These are phyloP conservation scores for Juglanconis oblonga DNA, from an alignment of 2,329 filamentous ascomycete genomes.

Conservation along the genomic window DNA sequence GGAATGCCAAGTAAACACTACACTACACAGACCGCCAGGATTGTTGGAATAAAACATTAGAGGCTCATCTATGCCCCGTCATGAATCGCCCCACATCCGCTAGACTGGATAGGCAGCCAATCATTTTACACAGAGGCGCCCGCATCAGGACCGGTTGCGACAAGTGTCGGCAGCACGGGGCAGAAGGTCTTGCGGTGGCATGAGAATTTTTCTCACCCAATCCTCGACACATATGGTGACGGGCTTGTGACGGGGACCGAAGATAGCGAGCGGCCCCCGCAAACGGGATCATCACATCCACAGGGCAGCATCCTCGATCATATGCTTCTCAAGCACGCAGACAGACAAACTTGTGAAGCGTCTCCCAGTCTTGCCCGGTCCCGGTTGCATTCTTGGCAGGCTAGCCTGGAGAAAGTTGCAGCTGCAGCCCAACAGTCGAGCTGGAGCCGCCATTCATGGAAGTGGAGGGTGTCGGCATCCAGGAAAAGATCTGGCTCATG, in stretches of 20 bases:
- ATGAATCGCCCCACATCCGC: background rate
- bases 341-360: no score
- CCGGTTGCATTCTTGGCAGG: no score
- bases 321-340: no score
- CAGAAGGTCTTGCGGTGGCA: background rate
- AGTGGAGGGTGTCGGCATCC: no score
- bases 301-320: background rate
- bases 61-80: background rate
- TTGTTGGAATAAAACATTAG: background rate
- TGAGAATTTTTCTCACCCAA: conserved; percentile 14
- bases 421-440: no score
- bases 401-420: no score
- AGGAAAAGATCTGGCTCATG: no score
- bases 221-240: background rate
- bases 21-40: no score
- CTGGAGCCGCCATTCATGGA: no score
- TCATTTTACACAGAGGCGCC: conserved; percentile 13
- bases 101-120: conserved; percentile 10
- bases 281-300: background rate
- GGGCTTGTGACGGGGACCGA: conserved; percentile 1
- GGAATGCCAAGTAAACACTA: no score
- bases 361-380: no score
- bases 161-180: background rate
- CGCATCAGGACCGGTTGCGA: conserved; percentile 3
- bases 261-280: background rate